These are phyloP conservation scores for Boehmeria nivea DNA, from an alignment of 306 rosid genomes.

Conservation along the genomic window DNA sequence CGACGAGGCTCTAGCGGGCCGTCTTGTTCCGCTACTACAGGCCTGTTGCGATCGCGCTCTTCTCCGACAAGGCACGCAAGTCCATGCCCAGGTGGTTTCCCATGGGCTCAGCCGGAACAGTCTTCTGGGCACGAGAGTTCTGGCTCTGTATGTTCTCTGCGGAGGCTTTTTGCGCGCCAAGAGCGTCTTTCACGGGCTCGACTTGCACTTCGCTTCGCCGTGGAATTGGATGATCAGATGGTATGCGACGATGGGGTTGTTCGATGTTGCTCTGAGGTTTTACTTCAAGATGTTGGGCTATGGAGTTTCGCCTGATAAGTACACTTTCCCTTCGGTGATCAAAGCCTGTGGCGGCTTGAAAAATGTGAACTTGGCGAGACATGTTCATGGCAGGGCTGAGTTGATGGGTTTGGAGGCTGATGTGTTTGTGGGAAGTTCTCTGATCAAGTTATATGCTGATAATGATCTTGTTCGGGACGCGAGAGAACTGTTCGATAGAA, in stretches of 20 bases:
- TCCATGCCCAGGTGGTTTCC: conserved; percentile 53
- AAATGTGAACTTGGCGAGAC: conserved; percentile 47
- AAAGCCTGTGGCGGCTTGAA: conserved; percentile 70
- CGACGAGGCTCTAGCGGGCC: conserved; percentile 28
- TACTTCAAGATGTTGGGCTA: conserved; percentile 73
- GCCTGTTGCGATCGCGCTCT: conserved; percentile 37
- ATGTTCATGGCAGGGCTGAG: conserved; percentile 38
- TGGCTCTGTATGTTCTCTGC: conserved; percentile 63
- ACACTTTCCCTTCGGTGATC: conserved; percentile 78
- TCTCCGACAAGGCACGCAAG: conserved; percentile 50
- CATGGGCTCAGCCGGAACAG: conserved; percentile 31
- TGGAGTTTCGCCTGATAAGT: conserved; percentile 66
- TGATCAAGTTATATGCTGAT: conserved; percentile 60
- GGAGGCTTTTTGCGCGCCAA: conserved; percentile 50
- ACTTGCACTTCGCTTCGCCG: conserved; percentile 41
- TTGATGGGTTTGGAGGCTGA: conserved; percentile 52
- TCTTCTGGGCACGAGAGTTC: conserved; percentile 34
- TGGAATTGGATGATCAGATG: conserved; percentile 92
- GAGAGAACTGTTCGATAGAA: conserved; percentile 50
- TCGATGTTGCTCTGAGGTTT: conserved; percentile 50
- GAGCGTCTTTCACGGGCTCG: conserved; percentile 49
- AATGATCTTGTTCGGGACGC: conserved; percentile 59
- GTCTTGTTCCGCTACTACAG: conserved; percentile 39
- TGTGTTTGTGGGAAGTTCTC: conserved; percentile 63
- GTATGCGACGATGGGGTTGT: conserved; percentile 48